These are phyloP conservation scores for Maudiozyma pseudohumilis DNA, from an alignment of 805 yeast species.

Conservation along the genomic window DNA sequence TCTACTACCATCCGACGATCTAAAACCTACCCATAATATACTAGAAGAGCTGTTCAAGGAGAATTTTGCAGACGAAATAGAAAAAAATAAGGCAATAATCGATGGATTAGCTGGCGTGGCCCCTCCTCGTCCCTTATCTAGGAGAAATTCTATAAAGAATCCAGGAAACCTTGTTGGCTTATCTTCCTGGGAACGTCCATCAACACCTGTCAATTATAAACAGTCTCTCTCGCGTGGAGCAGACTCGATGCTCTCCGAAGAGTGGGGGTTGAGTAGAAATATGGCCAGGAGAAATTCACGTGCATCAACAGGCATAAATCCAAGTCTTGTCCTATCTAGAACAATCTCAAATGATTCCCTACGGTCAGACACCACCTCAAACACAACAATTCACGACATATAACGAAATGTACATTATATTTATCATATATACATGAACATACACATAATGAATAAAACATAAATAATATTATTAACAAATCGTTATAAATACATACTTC, in stretches of 20 bases:
- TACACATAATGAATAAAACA: too few species aligned
- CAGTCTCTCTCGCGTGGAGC: neutral
- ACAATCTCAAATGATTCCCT: neutral
- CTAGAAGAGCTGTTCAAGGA: constrained; percentile 52
- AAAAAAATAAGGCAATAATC: constrained; percentile 21
- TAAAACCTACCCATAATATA: constrained; percentile 58
- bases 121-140: neutral
- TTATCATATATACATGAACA: too few species aligned
- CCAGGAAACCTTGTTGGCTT: neutral
- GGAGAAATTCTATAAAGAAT: neutral
- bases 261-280: neutral
- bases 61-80: constrained; percentile 61
- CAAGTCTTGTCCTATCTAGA: neutral
- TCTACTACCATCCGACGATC: constrained; percentile 40
- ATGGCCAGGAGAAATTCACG: neutral
- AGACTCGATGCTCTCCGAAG: neutral
- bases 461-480: too few species aligned
- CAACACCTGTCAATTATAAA: neutral
- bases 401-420: too few species aligned
- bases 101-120: constrained; percentile 6
- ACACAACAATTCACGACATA: too few species aligned
- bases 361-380: neutral
- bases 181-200: neutral
- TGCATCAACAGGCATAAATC: neutral
- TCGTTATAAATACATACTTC: too few species aligned